Percentiles rank a stretch among this genome's conserved stretches.
These are phyloP conservation scores for Phialocephala subalpina DNA, from an alignment of 2,329 filamentous ascomycete species.

Conservation along the genomic window DNA sequence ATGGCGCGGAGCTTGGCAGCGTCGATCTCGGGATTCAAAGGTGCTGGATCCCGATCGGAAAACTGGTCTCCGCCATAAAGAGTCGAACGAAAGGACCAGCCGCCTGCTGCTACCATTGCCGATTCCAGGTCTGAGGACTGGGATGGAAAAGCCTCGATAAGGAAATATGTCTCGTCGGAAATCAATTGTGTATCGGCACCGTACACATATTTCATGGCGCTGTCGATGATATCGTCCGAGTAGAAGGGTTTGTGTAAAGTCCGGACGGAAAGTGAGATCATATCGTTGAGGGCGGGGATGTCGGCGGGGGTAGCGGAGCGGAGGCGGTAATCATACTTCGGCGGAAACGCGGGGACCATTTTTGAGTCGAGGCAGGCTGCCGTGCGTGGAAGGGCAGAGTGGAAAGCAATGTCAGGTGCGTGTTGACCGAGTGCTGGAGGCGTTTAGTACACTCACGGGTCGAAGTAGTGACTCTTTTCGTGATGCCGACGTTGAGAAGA, in stretches of 20 bases:
- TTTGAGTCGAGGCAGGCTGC: too few relatives aligned
- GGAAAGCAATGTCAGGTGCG: too few relatives aligned
- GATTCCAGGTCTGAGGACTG: background rate
- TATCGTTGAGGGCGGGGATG: conserved; percentile 25
- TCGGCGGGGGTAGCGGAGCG: conserved; percentile 29
- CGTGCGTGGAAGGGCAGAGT: too few relatives aligned
- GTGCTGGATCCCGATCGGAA: conserved; percentile 18
- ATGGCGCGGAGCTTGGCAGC: conserved; percentile 31
- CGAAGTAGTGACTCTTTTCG: too few relatives aligned
- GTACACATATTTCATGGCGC: conserved; percentile 28
- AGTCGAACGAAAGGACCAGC: conserved; percentile 29
- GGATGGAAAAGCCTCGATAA: conserved; percentile 9
- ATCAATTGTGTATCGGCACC: conserved; percentile 30
- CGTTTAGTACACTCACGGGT: too few relatives aligned
- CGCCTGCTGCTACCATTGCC: conserved; percentile 26
- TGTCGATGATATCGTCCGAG: conserved; percentile 22
- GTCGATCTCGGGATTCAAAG: conserved; percentile 22
- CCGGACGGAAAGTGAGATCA: conserved; percentile 30
- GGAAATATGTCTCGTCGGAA: conserved; percentile 30
- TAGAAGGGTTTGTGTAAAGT: conserved; percentile 28
- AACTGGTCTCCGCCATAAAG: conserved; percentile 32
- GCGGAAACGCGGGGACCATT: background rate
- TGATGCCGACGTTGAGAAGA: too few relatives aligned
- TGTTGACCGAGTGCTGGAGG: too few relatives aligned
- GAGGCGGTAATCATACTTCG: conserved; percentile 12